phyloP scores from a whole-genome alignment of 768 basidiomycete genomes.

The Amanita phalloides region DNA sequence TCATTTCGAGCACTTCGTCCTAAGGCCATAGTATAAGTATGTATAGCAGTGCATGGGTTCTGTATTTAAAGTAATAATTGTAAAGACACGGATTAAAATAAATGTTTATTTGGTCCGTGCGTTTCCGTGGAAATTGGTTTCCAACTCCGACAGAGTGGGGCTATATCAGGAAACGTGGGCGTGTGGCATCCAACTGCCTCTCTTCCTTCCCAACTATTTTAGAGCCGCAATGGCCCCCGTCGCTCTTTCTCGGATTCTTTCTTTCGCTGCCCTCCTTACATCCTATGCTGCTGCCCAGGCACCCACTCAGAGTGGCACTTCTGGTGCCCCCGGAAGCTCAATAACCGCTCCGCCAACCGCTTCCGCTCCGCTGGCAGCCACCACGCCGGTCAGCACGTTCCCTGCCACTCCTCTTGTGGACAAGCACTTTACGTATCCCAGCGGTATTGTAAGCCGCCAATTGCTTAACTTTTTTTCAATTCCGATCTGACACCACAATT shows the following conservation, averaged over 20 bases:
- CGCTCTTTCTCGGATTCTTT: constrained; percentile 28
- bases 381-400: constrained; percentile 17
- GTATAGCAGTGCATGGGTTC: too few relatives aligned
- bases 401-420: constrained; percentile 35
- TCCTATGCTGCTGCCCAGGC: constrained; percentile 17
- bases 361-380: neutral
- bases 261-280: constrained; percentile 20
- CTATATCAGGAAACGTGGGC: neutral
- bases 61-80: too few relatives aligned
- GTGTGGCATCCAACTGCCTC: neutral
- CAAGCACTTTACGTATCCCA: constrained; percentile 34
- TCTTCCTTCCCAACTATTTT: neutral
- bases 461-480: neutral
- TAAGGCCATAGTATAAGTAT: too few relatives aligned
- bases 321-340: neutral
- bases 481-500: too few relatives aligned
- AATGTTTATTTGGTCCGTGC: neutral
- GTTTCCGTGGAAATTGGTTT: neutral
- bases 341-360: neutral
- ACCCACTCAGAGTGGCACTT: neutral
- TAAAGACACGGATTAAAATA: too few relatives aligned
- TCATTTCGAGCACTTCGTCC: too few relatives aligned
- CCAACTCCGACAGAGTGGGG: constrained; percentile 1
- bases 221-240: constrained; percentile 27
- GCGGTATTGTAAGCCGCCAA: constrained; percentile 25